Evolutionary conservation across 192 early-diverging fungal species (phyloP).

Genomic region (Paraglomus occultum): DNA sequence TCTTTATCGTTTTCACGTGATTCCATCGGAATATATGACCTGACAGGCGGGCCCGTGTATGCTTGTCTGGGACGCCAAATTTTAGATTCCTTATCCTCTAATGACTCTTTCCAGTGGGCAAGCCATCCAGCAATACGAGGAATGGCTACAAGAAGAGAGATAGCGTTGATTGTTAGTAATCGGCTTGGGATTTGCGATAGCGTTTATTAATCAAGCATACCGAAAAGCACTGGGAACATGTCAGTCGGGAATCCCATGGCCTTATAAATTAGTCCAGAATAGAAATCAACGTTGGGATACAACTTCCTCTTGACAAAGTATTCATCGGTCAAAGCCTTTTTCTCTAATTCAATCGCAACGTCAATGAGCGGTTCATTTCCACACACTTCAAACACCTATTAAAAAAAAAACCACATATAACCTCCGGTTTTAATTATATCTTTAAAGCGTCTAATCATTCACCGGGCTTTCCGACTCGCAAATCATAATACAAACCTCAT

Average conservation of each 20-base stretch:
- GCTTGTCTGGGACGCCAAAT: constrained; percentile 69
- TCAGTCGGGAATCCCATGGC: constrained; percentile 72
- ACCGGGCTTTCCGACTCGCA: too few species aligned
- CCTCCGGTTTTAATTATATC: too few species aligned
- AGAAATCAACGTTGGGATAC: constrained; percentile 56
- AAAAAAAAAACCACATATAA: neutral
- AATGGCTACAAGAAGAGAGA: constrained; percentile 29
- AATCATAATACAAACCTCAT: constrained; percentile 34
- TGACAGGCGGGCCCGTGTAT: constrained; percentile 48
- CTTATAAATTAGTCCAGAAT: constrained; percentile 61
- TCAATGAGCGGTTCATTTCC: constrained; percentile 61
- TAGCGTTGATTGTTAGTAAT: neutral
- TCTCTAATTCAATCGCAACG: constrained; percentile 62
- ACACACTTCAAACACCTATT: constrained; percentile 59
- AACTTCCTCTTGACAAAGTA: constrained; percentile 64
- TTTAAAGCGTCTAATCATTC: neutral
- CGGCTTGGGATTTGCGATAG: too few species aligned
- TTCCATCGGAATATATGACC: constrained; percentile 45
- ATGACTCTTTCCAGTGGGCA: constrained; percentile 62
- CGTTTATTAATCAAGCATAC: constrained; percentile 33
- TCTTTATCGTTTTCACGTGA: constrained; percentile 7
- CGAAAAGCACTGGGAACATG: constrained; percentile 71
- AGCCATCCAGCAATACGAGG: constrained; percentile 58
- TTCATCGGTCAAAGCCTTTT: constrained; percentile 55
- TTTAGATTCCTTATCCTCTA: constrained; percentile 51